A percentile compares a stretch with the other conserved stretches of the same genome.
phyloP scores from a whole-genome alignment of 2,329 filamentous ascomycete genomes.

The Hypoxylon sp. region DNA sequence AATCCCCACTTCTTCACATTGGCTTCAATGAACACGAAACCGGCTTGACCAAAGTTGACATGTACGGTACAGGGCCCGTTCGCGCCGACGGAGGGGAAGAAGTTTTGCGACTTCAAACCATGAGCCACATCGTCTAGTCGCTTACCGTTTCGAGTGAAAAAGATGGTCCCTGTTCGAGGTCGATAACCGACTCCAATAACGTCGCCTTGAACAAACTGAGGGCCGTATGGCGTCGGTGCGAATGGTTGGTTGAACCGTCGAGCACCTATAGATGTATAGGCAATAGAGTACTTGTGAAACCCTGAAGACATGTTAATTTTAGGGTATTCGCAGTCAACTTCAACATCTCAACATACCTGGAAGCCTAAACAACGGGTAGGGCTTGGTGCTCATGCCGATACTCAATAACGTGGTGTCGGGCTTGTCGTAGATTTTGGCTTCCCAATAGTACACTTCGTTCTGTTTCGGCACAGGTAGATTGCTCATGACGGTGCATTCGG shows the following conservation, averaged over 20 bases:
- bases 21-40: conserved; percentile 98
- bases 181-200: conserved; percentile 96
- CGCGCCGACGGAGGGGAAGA: conserved; percentile 97
- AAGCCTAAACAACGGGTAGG: conserved; percentile 92
- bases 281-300: conserved; percentile 91
- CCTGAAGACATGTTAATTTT: conserved; percentile 62
- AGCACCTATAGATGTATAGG: conserved; percentile 88
- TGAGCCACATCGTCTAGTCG: conserved; percentile 94
- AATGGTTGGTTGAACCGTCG: conserved; percentile 96
- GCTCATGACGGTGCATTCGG: conserved; percentile 95
- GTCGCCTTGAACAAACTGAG: conserved; percentile 89
- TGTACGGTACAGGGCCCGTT: conserved; percentile 93
- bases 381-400: conserved; percentile 96
- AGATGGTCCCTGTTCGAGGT: conserved; percentile 92
- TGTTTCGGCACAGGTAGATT: conserved; percentile 98
- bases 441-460: conserved; percentile 99
- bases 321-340: conserved; percentile 1
- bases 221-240: conserved; percentile 80
- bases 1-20: conserved; percentile 99
- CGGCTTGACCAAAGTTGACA: conserved; percentile 97
- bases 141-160: conserved; percentile 98
- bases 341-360: conserved; percentile 71
- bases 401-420: conserved; percentile 87
- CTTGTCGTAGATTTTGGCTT: conserved; percentile 98
- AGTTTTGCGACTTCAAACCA: conserved; percentile 93